These are phyloP conservation scores for Neurospora sp. DNA, from an alignment of 495 filamentous ascomycete species.

Conservation along the genomic window DNA sequence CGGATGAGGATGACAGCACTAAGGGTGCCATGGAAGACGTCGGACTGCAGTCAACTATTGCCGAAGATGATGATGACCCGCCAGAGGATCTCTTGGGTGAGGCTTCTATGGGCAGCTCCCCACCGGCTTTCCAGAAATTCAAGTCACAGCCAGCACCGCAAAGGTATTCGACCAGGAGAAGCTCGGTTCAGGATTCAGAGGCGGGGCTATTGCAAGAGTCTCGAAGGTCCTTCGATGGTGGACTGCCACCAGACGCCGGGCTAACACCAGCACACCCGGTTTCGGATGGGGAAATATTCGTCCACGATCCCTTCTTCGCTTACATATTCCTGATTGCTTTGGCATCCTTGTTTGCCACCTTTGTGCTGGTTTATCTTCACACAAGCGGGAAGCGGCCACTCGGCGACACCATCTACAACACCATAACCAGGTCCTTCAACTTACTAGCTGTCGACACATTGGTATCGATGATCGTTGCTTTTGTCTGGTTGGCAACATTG, in stretches of 20 bases:
- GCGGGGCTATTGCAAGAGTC: slow-evolving; percentile 12
- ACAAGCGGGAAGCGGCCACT: slow-evolving; percentile 50
- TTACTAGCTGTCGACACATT: slow-evolving; percentile 83
- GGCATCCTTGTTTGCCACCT: slow-evolving; percentile 73
- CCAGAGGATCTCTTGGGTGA: slow-evolving; percentile 50
- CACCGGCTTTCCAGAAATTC: slow-evolving; percentile 85
- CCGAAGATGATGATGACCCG: slow-evolving; percentile 46
- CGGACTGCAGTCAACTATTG: slow-evolving; percentile 58
- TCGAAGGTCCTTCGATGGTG: slow-evolving; percentile 12
- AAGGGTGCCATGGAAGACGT: slow-evolving; percentile 78
- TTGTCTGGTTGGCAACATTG: slow-evolving; percentile 84
- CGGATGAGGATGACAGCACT: slow-evolving; percentile 41
- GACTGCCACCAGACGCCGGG: slow-evolving; percentile 1
- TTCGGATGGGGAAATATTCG: slow-evolving; percentile 38
- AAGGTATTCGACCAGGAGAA: slow-evolving; percentile 13
- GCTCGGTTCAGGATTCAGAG: slow-evolving; percentile 19
- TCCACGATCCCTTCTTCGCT: slow-evolving; percentile 85
- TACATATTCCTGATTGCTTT: slow-evolving; percentile 78
- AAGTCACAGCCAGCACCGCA: slow-evolving; percentile 20
- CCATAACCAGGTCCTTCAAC: slow-evolving; percentile 76
- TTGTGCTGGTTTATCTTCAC: slow-evolving; percentile 79
- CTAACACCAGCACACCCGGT: slow-evolving; percentile 8
- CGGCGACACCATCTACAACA: slow-evolving; percentile 89
- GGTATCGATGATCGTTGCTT: slow-evolving; percentile 74
- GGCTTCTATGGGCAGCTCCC: slow-evolving; percentile 49